Evolutionary conservation across 345 rosid species (phyloP).

Genomic region (Raphanus sativus): DNA sequence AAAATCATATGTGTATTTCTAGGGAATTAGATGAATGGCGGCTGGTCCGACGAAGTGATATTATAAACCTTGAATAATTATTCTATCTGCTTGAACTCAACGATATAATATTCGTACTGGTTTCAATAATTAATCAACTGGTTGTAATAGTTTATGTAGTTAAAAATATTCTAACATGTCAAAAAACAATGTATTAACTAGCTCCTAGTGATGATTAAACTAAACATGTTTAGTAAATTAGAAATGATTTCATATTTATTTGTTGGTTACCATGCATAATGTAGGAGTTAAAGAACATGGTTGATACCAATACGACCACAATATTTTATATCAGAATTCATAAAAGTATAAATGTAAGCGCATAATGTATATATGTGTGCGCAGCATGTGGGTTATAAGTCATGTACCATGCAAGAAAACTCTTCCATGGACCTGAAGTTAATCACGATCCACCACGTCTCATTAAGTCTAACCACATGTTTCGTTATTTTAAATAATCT

Average conservation of each 20-base stretch:
- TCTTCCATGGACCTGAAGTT: conserved; percentile 28
- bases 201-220: neutral
- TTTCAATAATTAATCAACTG: neutral
- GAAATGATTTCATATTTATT: neutral
- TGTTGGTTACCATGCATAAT: neutral
- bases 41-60: neutral
- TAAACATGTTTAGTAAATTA: neutral
- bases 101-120: neutral
- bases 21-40: neutral
- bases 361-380: neutral
- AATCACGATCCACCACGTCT: conserved; percentile 36
- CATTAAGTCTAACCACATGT: conserved; percentile 32
- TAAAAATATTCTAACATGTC: neutral
- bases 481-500: conserved; percentile 4
- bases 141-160: neutral
- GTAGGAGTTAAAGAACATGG: neutral
- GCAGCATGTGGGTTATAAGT: neutral
- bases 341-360: neutral
- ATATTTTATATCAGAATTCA: neutral
- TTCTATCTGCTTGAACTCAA: neutral
- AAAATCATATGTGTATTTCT: neutral
- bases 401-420: conserved; percentile 36
- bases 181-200: neutral
- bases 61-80: neutral
- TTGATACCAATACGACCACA: neutral